Conservation (phyloP, 306 rosid species). For the cucumber (Cucumis sativus) region DNA sequence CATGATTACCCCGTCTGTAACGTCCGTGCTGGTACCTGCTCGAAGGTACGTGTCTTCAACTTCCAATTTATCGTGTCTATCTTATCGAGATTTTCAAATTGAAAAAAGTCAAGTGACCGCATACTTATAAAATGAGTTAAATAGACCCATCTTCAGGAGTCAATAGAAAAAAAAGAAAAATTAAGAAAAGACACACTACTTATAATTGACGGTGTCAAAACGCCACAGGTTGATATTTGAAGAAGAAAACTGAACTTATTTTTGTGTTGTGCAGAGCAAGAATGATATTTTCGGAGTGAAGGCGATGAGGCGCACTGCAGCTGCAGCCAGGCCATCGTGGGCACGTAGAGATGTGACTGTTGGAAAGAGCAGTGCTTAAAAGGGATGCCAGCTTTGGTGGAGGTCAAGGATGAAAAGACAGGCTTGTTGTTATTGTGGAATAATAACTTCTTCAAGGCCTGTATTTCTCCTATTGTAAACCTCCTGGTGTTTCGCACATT, state of each 20-base stretch:
- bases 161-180: too few species aligned
- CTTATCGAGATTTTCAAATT: too few species aligned
- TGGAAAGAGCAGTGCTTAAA: conserved; percentile 36
- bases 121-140: too few species aligned
- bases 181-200: too few species aligned
- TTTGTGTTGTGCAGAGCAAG: conserved; percentile 39
- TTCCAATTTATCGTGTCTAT: background rate
- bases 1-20: conserved; percentile 64
- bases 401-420: background rate
- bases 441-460: background rate
- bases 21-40: conserved; percentile 39
- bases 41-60: conserved; percentile 25
- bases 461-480: background rate
- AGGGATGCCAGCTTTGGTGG: background rate
- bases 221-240: background rate
- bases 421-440: background rate
- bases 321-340: conserved; percentile 31
- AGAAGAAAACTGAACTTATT: background rate
- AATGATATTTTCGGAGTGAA: conserved; percentile 62
- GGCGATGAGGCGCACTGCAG: conserved; percentile 65
- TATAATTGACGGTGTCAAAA: background rate
- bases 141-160: too few species aligned
- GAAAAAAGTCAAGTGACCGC: too few species aligned
- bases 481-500: background rate
- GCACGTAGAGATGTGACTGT: conserved; percentile 21